Base-by-base conservation (phyloP, 2,329 filamentous ascomycete genomes). In the Hymenoscyphus linearis region DNA sequence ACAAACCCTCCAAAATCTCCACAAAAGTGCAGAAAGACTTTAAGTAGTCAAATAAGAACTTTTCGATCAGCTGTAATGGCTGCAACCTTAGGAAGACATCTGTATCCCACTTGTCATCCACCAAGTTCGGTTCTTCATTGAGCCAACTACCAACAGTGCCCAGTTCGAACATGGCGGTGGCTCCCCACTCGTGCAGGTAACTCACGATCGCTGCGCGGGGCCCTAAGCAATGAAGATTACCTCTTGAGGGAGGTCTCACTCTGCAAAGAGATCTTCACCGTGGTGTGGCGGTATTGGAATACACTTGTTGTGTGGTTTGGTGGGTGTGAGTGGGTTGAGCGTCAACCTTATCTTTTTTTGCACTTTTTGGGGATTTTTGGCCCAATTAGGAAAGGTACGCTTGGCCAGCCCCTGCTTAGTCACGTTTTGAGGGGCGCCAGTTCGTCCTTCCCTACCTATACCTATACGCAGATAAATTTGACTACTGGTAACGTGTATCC, bases 241-340 rank as follows among this genome's bases (percentile, higher is more conserved):
- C 64, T 70, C 85, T 87, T 85, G 80, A 88, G 85, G 81, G 85
- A 86, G 85, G 85, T 61, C 76, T 87, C 82, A 88, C 85, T 86
- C 83, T 85, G 85, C 85, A 88, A 83, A 87, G 85, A 75, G 74
- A 79, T 85, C 80, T 84, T 82, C 84, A 83, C 85, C 85, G 83
- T 86, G 81, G 80, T 80, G 80, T 87, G 85, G 85, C 85, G 84
- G 71, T 59, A 79, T 76, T 84, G 85, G 85, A 88, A 81, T 75
- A 86, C 85, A 83, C 80, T 80, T 78, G 80, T 77, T 79, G 73
- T 79, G 81, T 82, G 82, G 75, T 76, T 81, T 86, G 84, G 80
- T 78, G 76, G 59, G 9, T 40, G 60, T 55, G 66, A 61, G 57
- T 68, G 66, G 65, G 67, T 69, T 71, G 69, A 63, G 65, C 60